Evolutionary conservation across 2,329 filamentous ascomycete genomes (phyloP).

Genomic region (Xenoacremonium recifei): DNA sequence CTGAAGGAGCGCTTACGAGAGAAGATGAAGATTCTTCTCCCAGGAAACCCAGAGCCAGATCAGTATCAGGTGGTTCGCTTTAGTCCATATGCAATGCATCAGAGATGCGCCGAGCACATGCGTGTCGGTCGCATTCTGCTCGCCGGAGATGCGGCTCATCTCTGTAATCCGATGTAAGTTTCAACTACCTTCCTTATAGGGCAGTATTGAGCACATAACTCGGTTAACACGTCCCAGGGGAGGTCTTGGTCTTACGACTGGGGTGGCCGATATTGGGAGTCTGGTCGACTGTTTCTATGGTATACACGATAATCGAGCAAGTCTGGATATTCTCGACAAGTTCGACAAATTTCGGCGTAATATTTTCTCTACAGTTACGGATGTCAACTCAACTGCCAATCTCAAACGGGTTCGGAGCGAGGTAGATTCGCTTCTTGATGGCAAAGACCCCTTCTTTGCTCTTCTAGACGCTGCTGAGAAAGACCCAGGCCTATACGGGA

Average conservation of each 20-base stretch:
- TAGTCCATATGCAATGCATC: slow-evolving; percentile 2
- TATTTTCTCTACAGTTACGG: no score
- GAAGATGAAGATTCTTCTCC: neutral
- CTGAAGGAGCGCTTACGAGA: neutral
- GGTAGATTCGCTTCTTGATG: no score
- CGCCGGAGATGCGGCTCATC: slow-evolving; percentile 2
- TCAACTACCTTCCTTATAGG: no score
- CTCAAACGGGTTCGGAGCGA: no score
- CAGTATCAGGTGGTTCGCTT: neutral
- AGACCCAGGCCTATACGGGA: no score
- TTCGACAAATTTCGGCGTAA: neutral
- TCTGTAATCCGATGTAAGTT: slow-evolving; percentile 5
- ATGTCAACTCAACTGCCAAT: no score
- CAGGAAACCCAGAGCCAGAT: neutral
- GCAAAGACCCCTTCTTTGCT: no score
- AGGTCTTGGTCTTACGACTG: neutral
- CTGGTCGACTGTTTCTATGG: slow-evolving; percentile 3
- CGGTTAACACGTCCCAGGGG: neutral
- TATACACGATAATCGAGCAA: neutral
- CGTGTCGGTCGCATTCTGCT: slow-evolving; percentile 1
- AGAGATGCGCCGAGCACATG: neutral
- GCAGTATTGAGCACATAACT: neutral
- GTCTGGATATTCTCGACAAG: neutral
- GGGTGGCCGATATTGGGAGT: slow-evolving; percentile 1
- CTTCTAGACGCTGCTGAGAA: no score